Evolutionary conservation across 2,329 filamentous ascomycete genomes (phyloP), one percentile per base, ranked within the genome.

Genomic region (Aspergillus fumigatiaffinis): DNA sequence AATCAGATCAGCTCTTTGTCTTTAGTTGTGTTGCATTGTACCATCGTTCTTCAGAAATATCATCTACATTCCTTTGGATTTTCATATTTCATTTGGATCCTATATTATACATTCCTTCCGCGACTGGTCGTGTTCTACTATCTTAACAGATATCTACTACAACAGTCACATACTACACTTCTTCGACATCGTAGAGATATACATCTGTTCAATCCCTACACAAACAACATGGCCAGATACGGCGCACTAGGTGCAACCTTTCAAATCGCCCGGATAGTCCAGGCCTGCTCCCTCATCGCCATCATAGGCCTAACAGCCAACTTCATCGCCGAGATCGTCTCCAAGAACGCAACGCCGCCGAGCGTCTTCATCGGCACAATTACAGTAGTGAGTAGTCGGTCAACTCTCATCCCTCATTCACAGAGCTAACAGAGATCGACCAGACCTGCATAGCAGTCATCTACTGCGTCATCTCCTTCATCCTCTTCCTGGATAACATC

Each of bases 251-350:
- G 89, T 73, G 85, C 88, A 66, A 89, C 88, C 65, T 96, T 95
- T 78, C 86, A 90, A 57, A 79, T 86, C 63, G 84, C 88, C 64
- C 87, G 92, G 50, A 80, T 82, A 57, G 80, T 92, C 64, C 87
- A 95, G 71, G 81, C 85, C 58, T 76, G 89, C 61, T 85, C 84
- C 26, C 87, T 96, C 69, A 80, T 94, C 57, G 80, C 87, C 57
- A 86, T 94, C 63, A 88, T 96, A 63, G 91, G 91, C 49, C 84
- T 96, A 72, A 86, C 86, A 0, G 85, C 88, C 68, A 91, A 92
- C 74, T 95, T 96, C 75, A 87, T 96, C 67, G 82, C 86, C 25
- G 82, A 90, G 65, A 91, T 95, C 71, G 84, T 91, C 48, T 77
- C 80, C 47, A 83, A 80, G 23, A 82, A 87, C 61, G 83, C 87